Conservation (phyloP, 192 early-diverging fungal genomes). For the Lobulomyces angularis region DNA sequence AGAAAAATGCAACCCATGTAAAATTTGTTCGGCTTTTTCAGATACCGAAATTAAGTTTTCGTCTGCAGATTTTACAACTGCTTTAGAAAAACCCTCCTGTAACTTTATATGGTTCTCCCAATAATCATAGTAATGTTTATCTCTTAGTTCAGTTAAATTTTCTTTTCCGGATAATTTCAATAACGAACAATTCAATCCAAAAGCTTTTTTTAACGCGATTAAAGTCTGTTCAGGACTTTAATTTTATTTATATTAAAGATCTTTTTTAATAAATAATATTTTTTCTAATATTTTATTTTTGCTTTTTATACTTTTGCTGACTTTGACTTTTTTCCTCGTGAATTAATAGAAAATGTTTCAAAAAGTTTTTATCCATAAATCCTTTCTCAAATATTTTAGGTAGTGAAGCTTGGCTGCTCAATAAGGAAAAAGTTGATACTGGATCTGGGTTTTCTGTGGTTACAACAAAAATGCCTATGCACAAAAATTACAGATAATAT, state of each 20-base stretch:
- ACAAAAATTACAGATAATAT: background rate
- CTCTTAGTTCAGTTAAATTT: too few relatives aligned
- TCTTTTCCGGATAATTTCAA: background rate
- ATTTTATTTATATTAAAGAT: too few relatives aligned
- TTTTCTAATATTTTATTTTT: too few relatives aligned
- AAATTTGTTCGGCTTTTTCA: background rate
- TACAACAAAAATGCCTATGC: slow-evolving; percentile 32
- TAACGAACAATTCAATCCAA: background rate
- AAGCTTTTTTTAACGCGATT: background rate
- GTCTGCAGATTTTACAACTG: background rate
- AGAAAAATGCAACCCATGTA: slow-evolving; percentile 41
- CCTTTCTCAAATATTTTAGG: slow-evolving; percentile 48
- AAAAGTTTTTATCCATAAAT: slow-evolving; percentile 64
- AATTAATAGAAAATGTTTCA: slow-evolving; percentile 73
- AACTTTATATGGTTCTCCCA: too few relatives aligned
- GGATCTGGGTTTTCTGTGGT: slow-evolving; percentile 68
- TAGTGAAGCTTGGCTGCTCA: slow-evolving; percentile 39
- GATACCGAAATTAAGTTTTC: background rate
- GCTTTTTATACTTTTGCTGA: slow-evolving; percentile 43
- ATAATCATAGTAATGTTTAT: too few relatives aligned
- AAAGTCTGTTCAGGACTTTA: slow-evolving; percentile 4
- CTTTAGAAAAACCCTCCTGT: slow-evolving; percentile 7
- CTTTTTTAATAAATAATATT: too few relatives aligned
- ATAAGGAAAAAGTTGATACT: slow-evolving; percentile 45
- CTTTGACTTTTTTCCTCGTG: slow-evolving; percentile 59